Evolutionary conservation across 2,329 filamentous ascomycete genomes (phyloP).

Genomic region (Venturia carpophila): DNA sequence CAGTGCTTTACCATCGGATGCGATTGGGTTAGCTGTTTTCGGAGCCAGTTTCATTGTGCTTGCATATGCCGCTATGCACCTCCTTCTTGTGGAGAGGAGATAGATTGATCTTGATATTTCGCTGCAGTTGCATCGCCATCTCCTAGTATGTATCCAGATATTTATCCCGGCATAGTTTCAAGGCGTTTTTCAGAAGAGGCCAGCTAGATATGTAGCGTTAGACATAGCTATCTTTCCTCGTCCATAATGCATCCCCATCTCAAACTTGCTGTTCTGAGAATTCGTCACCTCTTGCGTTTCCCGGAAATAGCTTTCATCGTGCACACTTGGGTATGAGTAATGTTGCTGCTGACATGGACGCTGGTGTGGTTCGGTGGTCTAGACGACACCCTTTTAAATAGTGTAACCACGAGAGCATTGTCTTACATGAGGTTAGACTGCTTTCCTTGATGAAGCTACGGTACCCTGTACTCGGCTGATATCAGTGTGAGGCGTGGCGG

Average conservation of each 20-base stretch:
- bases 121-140: conserved; percentile 3
- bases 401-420: not conserved
- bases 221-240: not conserved
- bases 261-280: not conserved
- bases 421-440: too few species aligned
- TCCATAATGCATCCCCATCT: not conserved
- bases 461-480: too few species aligned
- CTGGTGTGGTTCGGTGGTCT: too few species aligned
- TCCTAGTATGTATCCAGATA: not conserved
- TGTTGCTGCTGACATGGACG: too few species aligned
- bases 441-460: not conserved
- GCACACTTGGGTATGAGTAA: too few species aligned
- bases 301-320: too few species aligned
- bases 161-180: not conserved
- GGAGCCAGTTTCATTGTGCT: conserved; percentile 75
- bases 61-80: conserved; percentile 87
- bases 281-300: too few species aligned
- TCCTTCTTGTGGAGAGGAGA: conserved; percentile 83
- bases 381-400: not conserved
- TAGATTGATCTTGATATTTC: conserved; percentile 33
- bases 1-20: conserved; percentile 74
- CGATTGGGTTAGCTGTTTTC: conserved; percentile 73
- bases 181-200: not conserved
- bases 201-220: not conserved
- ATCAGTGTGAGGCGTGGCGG: not conserved